A percentile compares a stretch with the other conserved stretches of the same genome.
Evolutionary conservation across 192 early-diverging fungal species (phyloP).

Genomic region (Podila epicladia): DNA sequence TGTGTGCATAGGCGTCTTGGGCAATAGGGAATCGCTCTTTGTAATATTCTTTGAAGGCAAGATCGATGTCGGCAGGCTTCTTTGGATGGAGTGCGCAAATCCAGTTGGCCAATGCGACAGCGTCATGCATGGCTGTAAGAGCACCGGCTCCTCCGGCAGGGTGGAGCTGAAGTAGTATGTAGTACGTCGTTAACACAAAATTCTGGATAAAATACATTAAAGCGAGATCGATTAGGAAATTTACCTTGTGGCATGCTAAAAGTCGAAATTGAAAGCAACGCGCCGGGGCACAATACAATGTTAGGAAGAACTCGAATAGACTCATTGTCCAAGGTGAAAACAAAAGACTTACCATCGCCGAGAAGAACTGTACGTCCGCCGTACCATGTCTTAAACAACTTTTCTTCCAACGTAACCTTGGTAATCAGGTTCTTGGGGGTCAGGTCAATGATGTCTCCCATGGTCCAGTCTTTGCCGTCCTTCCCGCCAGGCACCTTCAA

Average conservation of each 20-base stretch:
- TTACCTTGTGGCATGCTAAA: constrained; percentile 7
- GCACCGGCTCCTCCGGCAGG: background rate
- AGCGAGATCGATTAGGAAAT: background rate
- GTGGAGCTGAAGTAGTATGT: background rate
- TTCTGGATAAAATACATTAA: too few species aligned
- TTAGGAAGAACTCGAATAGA: too few species aligned
- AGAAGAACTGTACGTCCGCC: constrained; percentile 16
- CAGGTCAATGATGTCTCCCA: constrained; percentile 27
- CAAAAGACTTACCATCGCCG: constrained; percentile 18
- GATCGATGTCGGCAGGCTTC: background rate
- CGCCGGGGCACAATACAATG: too few species aligned
- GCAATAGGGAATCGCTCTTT: constrained; percentile 1
- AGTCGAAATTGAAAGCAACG: too few species aligned
- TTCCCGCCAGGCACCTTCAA: background rate
- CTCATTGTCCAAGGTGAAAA: too few species aligned
- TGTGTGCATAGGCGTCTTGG: background rate
- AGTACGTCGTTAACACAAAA: background rate
- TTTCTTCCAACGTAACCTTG: constrained; percentile 31
- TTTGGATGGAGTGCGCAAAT: background rate
- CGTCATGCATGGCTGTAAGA: background rate
- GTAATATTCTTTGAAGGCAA: background rate
- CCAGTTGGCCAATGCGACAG: background rate
- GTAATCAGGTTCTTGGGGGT: constrained; percentile 21
- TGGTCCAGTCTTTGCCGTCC: constrained; percentile 7
- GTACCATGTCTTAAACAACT: constrained; percentile 32